Evolutionary conservation across 1,284 basidiomycete species (phyloP).

Genomic region (Phenoliferia sp.): DNA sequence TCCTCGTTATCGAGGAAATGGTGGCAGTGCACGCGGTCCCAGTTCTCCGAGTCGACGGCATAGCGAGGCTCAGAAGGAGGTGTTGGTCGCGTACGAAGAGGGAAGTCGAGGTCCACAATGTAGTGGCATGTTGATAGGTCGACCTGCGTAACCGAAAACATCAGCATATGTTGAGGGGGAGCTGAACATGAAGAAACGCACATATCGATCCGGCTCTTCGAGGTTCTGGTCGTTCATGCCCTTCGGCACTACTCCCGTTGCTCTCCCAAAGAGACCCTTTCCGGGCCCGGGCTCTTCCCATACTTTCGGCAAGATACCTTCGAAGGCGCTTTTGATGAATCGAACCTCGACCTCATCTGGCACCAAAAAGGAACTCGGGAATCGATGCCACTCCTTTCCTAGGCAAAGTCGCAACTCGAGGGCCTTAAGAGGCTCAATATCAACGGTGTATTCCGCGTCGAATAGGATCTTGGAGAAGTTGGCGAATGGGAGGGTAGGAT

Average conservation of each 20-base stretch:
- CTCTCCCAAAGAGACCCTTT: conserved; percentile 55
- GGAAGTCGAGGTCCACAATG: conserved; percentile 79
- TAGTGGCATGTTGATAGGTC: conserved; percentile 71
- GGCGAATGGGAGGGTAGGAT: conserved; percentile 17
- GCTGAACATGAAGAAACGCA: conserved; percentile 50
- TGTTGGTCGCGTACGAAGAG: conserved; percentile 49
- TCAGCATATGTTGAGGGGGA: conserved; percentile 1
- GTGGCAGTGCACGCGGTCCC: conserved; percentile 69
- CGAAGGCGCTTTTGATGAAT: conserved; percentile 85
- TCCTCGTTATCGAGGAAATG: conserved; percentile 76
- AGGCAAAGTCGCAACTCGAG: conserved; percentile 78
- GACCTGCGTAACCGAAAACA: conserved; percentile 52
- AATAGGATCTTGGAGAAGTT: conserved; percentile 27
- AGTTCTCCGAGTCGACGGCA: conserved; percentile 55
- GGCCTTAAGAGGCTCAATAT: conserved; percentile 63
- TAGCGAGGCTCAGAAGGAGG: conserved; percentile 72
- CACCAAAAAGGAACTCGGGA: conserved; percentile 83
- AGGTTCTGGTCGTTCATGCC: conserved; percentile 84
- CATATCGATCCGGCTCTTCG: conserved; percentile 74
- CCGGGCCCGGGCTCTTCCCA: conserved; percentile 50
- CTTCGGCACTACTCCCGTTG: conserved; percentile 58
- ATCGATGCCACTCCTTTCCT: conserved; percentile 94
- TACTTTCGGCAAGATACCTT: conserved; percentile 81
- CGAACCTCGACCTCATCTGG: conserved; percentile 75
- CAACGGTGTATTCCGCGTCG: conserved; percentile 58